phyloP scores from a whole-genome alignment of 192 early-diverging fungal genomes.

The Podochytrium sp. region DNA sequence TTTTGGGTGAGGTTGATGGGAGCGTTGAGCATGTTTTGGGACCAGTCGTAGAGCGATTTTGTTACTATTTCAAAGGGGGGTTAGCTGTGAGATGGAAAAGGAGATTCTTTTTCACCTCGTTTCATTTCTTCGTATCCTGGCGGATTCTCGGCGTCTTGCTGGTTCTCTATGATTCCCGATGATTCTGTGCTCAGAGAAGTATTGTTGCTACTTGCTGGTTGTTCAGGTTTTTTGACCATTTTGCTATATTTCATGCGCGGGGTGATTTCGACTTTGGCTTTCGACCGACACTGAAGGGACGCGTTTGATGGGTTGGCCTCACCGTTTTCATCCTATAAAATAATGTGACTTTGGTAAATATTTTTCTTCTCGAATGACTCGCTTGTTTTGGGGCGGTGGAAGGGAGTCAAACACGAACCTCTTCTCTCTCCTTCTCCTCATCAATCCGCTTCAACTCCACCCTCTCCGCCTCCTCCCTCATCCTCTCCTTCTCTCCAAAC shows the following conservation, averaged over 20 bases:
- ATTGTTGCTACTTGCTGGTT: neutral
- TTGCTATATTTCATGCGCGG: conserved; percentile 3
- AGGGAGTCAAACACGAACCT: too few relatives aligned
- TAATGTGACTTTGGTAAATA: too few relatives aligned
- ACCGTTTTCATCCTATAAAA: too few relatives aligned
- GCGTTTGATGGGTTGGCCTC: too few relatives aligned
- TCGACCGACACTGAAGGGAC: too few relatives aligned
- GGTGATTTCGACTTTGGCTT: conserved; percentile 7
- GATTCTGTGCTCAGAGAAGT: neutral
- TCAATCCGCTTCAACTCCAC: neutral
- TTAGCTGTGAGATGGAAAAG: neutral
- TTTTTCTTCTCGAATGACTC: too few relatives aligned
- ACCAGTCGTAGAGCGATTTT: conserved; percentile 28
- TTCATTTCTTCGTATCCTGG: conserved; percentile 34
- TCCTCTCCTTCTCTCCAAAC: neutral
- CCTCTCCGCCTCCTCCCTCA: neutral
- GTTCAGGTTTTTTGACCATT: neutral
- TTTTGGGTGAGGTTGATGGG: conserved; percentile 10
- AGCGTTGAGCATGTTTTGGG: conserved; percentile 15
- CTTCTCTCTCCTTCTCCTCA: neutral
- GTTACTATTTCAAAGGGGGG: conserved; percentile 8
- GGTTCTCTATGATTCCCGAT: neutral
- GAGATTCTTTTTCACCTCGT: neutral
- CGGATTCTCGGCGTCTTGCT: neutral
- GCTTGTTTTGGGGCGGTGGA: too few relatives aligned